phyloP scores from a whole-genome alignment of 352 stramenopile genomes.

The Globisporangium ultimum region DNA sequence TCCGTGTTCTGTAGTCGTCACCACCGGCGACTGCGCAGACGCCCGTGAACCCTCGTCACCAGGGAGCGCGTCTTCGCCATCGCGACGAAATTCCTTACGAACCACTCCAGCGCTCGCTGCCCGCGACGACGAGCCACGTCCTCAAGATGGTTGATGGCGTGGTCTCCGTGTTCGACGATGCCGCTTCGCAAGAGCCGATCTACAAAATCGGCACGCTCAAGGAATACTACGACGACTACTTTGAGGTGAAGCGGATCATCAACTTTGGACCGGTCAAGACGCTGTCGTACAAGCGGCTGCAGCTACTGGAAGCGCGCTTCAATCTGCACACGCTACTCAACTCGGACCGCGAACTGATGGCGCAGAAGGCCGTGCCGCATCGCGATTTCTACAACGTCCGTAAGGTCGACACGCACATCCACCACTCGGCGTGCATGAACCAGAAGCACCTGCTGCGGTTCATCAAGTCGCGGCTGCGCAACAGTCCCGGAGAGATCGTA shows the following conservation, averaged over 20 bases:
- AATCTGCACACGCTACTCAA: conserved; percentile 97
- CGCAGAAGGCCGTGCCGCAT: conserved; percentile 95
- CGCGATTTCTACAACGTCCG: conserved; percentile 99
- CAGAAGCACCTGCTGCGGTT: conserved; percentile 94
- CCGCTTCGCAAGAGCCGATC: conserved; percentile 25
- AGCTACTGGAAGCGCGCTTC: conserved; percentile 91
- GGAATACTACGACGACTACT: conserved; percentile 74
- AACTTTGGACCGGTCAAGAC: conserved; percentile 88
- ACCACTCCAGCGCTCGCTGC: conserved; percentile 37
- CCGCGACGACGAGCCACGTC: conserved; percentile 44
- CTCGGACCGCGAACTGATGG: conserved; percentile 91
- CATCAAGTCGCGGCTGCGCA: conserved; percentile 82
- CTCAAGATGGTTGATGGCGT: conserved; percentile 62
- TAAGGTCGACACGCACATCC: conserved; percentile 99
- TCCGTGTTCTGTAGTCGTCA: conserved; percentile 1
- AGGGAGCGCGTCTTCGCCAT: conserved; percentile 45
- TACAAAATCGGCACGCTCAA: conserved; percentile 37
- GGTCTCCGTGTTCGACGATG: conserved; percentile 40
- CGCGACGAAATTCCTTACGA: conserved; percentile 74
- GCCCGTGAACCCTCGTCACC: conserved; percentile 34
- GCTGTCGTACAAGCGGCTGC: conserved; percentile 80
- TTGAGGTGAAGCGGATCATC: conserved; percentile 84
- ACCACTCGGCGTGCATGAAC: conserved; percentile 96
- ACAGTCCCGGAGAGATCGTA: conserved; percentile 90
- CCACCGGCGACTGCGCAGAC: conserved; percentile 17